Conservation (phyloP, 768 basidiomycete genomes). For the Termitomyces bulborhizus region DNA sequence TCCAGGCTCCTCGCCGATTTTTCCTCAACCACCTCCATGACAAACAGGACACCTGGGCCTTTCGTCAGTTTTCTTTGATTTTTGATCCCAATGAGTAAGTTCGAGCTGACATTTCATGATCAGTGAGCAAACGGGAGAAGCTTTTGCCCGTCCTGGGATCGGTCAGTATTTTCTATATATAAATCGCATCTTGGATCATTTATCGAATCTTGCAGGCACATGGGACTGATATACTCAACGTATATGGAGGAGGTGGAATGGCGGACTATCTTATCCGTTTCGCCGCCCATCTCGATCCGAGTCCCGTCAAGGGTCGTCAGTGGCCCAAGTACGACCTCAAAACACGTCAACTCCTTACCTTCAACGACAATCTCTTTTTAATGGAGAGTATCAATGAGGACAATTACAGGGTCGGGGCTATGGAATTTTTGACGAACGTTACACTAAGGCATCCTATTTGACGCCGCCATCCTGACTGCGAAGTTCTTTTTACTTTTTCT, state of each 20-base stretch:
- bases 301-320: conserved; percentile 24
- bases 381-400: conserved; percentile 32
- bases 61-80: conserved; percentile 22
- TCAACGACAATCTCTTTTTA: conserved; percentile 26
- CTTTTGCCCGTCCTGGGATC: conserved; percentile 28
- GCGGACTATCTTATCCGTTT: conserved; percentile 43
- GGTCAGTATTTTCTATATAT: conserved; percentile 18
- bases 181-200: conserved; percentile 6
- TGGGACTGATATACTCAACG: conserved; percentile 32
- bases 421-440: conserved; percentile 28
- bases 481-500: neutral
- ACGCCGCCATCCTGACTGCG: neutral
- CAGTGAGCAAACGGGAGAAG: conserved; percentile 6
- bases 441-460: conserved; percentile 26
- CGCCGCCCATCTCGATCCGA: conserved; percentile 37
- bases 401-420: conserved; percentile 34
- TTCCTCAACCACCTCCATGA: conserved; percentile 31
- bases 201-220: conserved; percentile 27
- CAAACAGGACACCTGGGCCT: conserved; percentile 40
- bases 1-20: conserved; percentile 44
- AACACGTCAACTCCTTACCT: conserved; percentile 33
- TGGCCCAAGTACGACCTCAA: conserved; percentile 41
- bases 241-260: conserved; percentile 37
- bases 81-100: neutral
- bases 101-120: neutral